A percentile compares a stretch with the other conserved stretches of the same genome.
Conservation (phyloP, 2,329 filamentous ascomycete species). For the Fusarium multiceps region DNA sequence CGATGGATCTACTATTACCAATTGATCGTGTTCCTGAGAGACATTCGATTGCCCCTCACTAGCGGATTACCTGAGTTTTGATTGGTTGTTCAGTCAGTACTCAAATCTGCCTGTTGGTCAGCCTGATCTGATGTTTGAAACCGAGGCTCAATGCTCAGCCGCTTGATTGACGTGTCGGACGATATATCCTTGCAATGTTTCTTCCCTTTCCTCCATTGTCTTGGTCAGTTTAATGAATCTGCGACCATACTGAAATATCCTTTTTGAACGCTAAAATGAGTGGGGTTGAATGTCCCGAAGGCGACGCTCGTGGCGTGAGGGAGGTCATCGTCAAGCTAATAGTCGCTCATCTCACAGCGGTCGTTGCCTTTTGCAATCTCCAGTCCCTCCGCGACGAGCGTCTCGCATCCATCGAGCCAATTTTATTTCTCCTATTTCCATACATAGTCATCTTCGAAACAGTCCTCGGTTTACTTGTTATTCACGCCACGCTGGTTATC, state of each 20-base stretch:
- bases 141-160: neutral
- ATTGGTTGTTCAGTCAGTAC: neutral
- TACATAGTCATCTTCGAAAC: constrained; percentile 6
- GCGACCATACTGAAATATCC: no score
- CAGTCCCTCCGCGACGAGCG: constrained; percentile 17
- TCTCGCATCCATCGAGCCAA: constrained; percentile 20
- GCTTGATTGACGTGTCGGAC: neutral
- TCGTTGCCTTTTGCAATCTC: constrained; percentile 20
- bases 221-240: neutral
- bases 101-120: neutral
- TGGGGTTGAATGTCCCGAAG: neutral
- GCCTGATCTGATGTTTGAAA: neutral
- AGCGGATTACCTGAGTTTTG: neutral
- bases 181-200: neutral
- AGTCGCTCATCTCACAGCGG: constrained; percentile 16
- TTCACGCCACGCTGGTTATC: neutral
- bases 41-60: neutral
- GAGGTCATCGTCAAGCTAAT: constrained; percentile 27
- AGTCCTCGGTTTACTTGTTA: neutral
- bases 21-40: constrained; percentile 2
- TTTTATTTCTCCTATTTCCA: constrained; percentile 12
- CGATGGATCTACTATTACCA: neutral
- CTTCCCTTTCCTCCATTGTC: neutral
- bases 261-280: neutral
- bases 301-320: neutral